Evolutionary conservation across 768 basidiomycete genomes (phyloP), one percentile per base, ranked within the genome.

Genomic region (Boletus rubroflammeus): DNA sequence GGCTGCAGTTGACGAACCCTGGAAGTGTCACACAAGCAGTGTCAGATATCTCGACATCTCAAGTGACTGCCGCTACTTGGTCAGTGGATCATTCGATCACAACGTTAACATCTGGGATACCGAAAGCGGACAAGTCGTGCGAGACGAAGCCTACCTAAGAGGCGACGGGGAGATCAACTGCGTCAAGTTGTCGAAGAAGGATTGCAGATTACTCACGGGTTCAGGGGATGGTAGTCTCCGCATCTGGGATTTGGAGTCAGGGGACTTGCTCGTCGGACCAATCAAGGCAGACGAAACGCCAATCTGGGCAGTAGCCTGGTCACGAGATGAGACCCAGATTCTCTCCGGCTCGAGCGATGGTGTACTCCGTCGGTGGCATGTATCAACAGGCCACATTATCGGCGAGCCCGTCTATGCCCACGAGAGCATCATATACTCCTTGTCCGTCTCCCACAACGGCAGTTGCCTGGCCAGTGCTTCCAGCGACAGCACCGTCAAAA

Each of bases 81-180:
- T 50, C 6, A 67, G 67, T 34, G 66, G 66, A 57, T 67, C 67
- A 44, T 67, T 69, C 54, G 66, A 67, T 67, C 65, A 67, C 62
- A 67, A 58, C 19, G 43, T 69, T 32, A 69, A 64, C 60, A 11
- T 67, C 42, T 67, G 67, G 67, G 58, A 69, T 56, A 64, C 67
- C 51, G 51, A 56, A 62, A 67, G 47, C 31, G 65, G 67, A 50
- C 49, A 43, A 45, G 38, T 66, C 51, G 59, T 67, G 50, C 61
- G 57, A 56, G 54, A 67, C 47, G 54, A 67, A 51, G 38, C 56
- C 38, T 51, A 38, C 57, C 62, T 67, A 26, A 57, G 47, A 14
- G 66, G 59, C 10, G 67, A 68, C 40, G 40, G 50, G 52, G 6
- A 56, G 62, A 68, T 67, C 59, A 67, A 59, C 54, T 67, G 66